These are phyloP conservation scores for Salicornia ramosissima DNA, from an alignment of 148 eudicot genomes.

Conservation along the genomic window DNA sequence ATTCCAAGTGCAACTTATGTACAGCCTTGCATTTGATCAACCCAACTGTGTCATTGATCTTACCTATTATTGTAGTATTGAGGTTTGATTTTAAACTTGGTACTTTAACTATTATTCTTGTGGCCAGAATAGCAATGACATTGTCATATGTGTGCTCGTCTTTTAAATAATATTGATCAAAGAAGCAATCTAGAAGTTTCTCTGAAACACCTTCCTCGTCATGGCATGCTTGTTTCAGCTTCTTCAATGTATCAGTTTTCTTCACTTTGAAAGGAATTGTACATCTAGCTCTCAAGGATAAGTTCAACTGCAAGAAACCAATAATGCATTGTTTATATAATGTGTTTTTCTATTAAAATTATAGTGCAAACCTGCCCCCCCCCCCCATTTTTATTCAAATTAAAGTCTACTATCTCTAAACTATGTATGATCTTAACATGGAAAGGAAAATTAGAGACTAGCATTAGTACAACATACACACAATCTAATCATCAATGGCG, in stretches of 20 bases:
- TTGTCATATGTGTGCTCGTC: slow-evolving; percentile 25
- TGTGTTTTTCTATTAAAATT: too few species aligned
- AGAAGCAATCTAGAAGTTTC: slow-evolving; percentile 24
- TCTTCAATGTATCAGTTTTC: slow-evolving; percentile 5
- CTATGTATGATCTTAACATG: too few species aligned
- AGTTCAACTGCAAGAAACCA: slow-evolving; percentile 14
- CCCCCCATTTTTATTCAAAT: too few species aligned
- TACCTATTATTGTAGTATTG: slow-evolving; percentile 5
- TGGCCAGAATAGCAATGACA: background rate
- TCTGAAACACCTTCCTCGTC: slow-evolving; percentile 25
- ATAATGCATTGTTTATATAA: too few species aligned
- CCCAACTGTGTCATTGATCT: slow-evolving; percentile 19
- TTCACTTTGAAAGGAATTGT: slow-evolving; percentile 22
- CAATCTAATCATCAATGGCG: too few species aligned
- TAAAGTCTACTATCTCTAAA: too few species aligned
- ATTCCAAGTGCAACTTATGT: slow-evolving; percentile 5
- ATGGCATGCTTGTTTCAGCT: slow-evolving; percentile 17
- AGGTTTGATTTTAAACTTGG: too few species aligned
- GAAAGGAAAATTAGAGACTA: too few species aligned
- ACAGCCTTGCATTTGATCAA: slow-evolving; percentile 19
- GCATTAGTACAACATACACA: too few species aligned
- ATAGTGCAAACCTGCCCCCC: too few species aligned
- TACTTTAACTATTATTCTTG: too few species aligned
- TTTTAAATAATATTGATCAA: slow-evolving; percentile 1
- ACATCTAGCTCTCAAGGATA: slow-evolving; percentile 24